phyloP scores from a whole-genome alignment of 2,329 filamentous ascomycete genomes.

The Fusarium sp. region DNA sequence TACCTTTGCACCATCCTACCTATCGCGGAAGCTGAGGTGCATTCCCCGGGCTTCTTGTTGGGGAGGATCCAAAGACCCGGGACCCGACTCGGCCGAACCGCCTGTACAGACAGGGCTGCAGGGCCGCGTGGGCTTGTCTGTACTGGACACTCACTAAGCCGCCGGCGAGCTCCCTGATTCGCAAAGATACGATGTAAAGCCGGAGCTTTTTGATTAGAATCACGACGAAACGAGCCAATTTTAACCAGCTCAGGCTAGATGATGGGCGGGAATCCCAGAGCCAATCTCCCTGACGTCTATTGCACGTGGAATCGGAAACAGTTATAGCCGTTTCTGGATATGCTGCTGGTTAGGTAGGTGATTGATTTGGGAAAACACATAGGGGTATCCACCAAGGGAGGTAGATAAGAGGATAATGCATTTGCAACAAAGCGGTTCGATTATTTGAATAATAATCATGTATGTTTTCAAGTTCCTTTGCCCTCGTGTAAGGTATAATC shows the following conservation, averaged over 20 bases:
- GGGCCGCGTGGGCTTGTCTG: no score
- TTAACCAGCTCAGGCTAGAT: conserved; percentile 13
- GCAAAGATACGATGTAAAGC: conserved; percentile 21
- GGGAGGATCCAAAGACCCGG: conserved; percentile 13
- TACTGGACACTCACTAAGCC: no score
- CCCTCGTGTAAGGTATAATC: no score
- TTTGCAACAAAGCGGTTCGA: no score
- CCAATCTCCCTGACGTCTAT: conserved; percentile 6
- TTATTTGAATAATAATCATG: no score
- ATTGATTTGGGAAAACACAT: no score
- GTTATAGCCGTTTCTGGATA: no score
- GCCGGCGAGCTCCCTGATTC: conserved; percentile 30
- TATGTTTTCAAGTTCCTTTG: no score
- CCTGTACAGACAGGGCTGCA: conserved; percentile 33
- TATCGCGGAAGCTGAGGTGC: conserved; percentile 4
- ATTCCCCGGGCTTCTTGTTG: background rate
- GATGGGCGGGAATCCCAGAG: conserved; percentile 17
- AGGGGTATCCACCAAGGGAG: no score
- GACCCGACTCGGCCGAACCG: conserved; percentile 42
- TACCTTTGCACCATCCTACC: background rate
- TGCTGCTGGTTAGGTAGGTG: no score
- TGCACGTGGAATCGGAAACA: conserved; percentile 4
- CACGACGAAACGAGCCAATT: background rate
- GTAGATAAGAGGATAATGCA: no score
- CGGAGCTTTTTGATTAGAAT: conserved; percentile 2